Conservation (phyloP, 306 rosid genomes). For the Potentilla sterilis region DNA sequence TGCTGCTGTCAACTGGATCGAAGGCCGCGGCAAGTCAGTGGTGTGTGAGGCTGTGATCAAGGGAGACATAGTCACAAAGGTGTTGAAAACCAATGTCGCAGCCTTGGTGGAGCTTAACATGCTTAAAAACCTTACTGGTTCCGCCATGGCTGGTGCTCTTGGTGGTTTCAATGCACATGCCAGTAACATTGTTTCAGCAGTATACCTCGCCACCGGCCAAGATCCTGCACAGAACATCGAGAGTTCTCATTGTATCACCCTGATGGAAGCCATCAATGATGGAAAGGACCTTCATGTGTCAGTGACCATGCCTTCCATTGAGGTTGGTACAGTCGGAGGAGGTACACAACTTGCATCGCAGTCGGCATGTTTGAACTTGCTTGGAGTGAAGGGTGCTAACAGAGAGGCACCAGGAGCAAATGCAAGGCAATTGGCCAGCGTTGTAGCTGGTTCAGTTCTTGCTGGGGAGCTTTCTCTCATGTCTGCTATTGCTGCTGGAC, state of each 20-base stretch:
- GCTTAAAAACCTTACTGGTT: conserved; percentile 89
- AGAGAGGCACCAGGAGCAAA: conserved; percentile 72
- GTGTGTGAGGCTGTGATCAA: conserved; percentile 77
- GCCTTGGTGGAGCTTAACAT: conserved; percentile 82
- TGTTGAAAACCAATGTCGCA: conserved; percentile 69
- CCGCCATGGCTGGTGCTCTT: conserved; percentile 85
- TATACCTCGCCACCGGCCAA: conserved; percentile 88
- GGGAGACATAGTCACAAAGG: conserved; percentile 75
- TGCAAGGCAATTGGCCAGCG: conserved; percentile 59
- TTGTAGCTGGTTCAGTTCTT: conserved; percentile 83
- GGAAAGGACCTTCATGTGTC: conserved; percentile 83
- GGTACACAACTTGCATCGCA: conserved; percentile 94
- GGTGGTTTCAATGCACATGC: conserved; percentile 98
- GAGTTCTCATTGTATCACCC: conserved; percentile 87
- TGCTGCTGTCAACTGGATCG: conserved; percentile 88
- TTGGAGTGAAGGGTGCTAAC: conserved; percentile 88
- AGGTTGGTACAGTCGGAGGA: conserved; percentile 90
- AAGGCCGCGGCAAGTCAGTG: conserved; percentile 85
- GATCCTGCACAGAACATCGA: conserved; percentile 95
- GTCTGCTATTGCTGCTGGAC: conserved; percentile 93
- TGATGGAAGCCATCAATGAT: conserved; percentile 81
- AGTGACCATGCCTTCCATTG: conserved; percentile 89
- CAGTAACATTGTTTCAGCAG: conserved; percentile 77
- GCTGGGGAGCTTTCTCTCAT: conserved; percentile 86
- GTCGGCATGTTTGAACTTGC: conserved; percentile 80